Conservation (phyloP, 2,329 filamentous ascomycete species). For the Tothia fuscella region DNA sequence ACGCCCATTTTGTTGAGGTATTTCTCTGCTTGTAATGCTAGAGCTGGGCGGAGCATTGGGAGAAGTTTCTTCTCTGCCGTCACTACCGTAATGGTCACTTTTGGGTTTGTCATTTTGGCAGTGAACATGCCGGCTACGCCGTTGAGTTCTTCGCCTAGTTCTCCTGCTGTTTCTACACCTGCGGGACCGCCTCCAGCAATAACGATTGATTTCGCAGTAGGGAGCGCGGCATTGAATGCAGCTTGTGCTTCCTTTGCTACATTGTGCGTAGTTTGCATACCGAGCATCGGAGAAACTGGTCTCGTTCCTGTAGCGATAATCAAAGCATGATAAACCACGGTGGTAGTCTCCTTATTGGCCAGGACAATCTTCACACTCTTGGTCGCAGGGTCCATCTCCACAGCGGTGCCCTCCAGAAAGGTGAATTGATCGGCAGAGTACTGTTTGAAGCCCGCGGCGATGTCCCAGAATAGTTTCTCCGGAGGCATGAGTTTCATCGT, state of each 20-base stretch:
- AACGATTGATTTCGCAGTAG: slow-evolving; percentile 25
- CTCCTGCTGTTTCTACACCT: slow-evolving; percentile 27
- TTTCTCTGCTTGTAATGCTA: slow-evolving; percentile 32
- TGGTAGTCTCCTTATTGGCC: slow-evolving; percentile 19
- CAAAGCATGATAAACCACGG: slow-evolving; percentile 40
- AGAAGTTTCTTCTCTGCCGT: slow-evolving; percentile 30
- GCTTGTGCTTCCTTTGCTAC: slow-evolving; percentile 19
- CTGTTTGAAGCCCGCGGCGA: slow-evolving; percentile 37
- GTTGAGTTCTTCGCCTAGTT: slow-evolving; percentile 19
- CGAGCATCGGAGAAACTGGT: slow-evolving; percentile 33
- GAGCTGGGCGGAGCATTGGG: slow-evolving; percentile 26
- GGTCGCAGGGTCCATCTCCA: slow-evolving; percentile 30
- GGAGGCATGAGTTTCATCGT: slow-evolving; percentile 35
- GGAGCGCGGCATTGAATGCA: slow-evolving; percentile 20
- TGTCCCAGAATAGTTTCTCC: slow-evolving; percentile 37
- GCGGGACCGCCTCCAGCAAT: slow-evolving; percentile 26
- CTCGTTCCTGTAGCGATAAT: slow-evolving; percentile 44
- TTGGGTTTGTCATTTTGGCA: slow-evolving; percentile 23
- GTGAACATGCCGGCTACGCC: slow-evolving; percentile 29
- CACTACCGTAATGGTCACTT: slow-evolving; percentile 33
- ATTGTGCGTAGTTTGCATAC: slow-evolving; percentile 25
- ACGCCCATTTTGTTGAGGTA: slow-evolving; percentile 38
- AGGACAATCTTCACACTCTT: slow-evolving; percentile 34
- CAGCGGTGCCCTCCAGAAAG: slow-evolving; percentile 40
- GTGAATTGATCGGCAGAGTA: slow-evolving; percentile 37